A percentile compares a stretch with the other conserved stretches of the same genome.
phyloP scores from a whole-genome alignment of 305 asterid genomes.

The Nicotiana rustica region DNA sequence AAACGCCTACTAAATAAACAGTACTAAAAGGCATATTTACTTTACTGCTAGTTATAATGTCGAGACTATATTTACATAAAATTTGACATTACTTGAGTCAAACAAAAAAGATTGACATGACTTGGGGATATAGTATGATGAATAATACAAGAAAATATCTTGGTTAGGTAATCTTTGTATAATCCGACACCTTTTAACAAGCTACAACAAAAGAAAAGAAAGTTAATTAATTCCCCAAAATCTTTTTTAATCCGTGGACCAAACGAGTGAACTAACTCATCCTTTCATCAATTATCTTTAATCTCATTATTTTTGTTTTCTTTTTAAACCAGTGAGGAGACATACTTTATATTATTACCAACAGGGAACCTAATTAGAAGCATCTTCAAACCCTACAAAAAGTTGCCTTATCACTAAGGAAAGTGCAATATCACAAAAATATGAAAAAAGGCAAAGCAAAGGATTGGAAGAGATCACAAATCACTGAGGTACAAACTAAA shows the following conservation, averaged over 20 bases:
- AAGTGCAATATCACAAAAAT: conserved; percentile 19
- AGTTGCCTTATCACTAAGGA: conserved; percentile 20
- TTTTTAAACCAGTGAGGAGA: background rate
- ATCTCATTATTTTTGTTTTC: background rate
- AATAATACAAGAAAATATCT: too few relatives aligned
- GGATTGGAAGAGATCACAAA: conserved; percentile 26
- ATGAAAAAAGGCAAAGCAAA: conserved; percentile 7
- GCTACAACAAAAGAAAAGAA: background rate
- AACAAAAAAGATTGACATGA: background rate
- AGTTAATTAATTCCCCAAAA: background rate
- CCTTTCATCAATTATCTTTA: background rate
- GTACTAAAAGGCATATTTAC: too few relatives aligned
- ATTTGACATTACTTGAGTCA: background rate
- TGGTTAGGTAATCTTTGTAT: too few relatives aligned
- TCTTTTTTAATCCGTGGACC: conserved; percentile 15
- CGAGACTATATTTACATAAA: background rate
- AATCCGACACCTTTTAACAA: background rate
- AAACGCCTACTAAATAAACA: too few relatives aligned
- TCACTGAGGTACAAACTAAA: conserved; percentile 30
- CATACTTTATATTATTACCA: background rate
- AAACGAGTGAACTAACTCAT: background rate
- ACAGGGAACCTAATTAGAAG: conserved; percentile 3
- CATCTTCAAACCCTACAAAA: conserved; percentile 33
- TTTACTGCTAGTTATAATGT: background rate
- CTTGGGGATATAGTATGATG: background rate